Evolutionary conservation across 169 alveolate genomes (phyloP).

Genomic region (Cystoisospora suis): DNA sequence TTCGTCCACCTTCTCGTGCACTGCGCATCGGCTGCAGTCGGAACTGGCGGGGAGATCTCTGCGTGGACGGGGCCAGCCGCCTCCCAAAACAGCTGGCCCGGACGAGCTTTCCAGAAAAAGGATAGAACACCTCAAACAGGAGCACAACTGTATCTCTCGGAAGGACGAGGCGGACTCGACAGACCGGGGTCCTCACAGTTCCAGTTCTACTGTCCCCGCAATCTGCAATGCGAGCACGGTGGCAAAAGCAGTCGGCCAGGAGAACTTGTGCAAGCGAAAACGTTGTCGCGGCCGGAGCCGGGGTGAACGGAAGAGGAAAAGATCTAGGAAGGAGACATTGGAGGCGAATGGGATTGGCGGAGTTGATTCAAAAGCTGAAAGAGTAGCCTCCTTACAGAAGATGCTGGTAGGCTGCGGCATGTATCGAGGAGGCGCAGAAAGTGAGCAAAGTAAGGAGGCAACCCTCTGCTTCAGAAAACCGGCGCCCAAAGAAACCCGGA

Average conservation of each 20-base stretch:
- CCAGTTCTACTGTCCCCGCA: not conserved
- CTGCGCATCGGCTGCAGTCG: no score
- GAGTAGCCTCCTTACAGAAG: not conserved
- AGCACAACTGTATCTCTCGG: not conserved
- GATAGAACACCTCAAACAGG: not conserved
- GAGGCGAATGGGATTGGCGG: not conserved
- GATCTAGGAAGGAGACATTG: not conserved
- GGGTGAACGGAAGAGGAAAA: not conserved
- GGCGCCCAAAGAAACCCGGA: not conserved
- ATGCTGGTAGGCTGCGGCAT: not conserved
- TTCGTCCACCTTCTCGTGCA: no score
- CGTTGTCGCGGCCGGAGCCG: constrained; percentile 24
- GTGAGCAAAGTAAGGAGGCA: not conserved
- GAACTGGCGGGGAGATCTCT: no score
- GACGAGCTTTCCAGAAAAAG: not conserved
- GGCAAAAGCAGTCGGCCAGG: not conserved
- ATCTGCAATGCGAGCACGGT: no score
- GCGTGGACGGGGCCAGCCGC: no score
- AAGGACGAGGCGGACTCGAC: not conserved
- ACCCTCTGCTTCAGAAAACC: not conserved
- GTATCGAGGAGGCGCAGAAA: not conserved
- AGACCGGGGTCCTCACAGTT: not conserved
- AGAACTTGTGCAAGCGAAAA: not conserved
- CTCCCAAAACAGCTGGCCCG: not conserved
- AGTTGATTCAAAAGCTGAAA: not conserved